Evolutionary conservation across 495 filamentous ascomycete genomes (phyloP).

Genomic region (Achaetomiella virescens): DNA sequence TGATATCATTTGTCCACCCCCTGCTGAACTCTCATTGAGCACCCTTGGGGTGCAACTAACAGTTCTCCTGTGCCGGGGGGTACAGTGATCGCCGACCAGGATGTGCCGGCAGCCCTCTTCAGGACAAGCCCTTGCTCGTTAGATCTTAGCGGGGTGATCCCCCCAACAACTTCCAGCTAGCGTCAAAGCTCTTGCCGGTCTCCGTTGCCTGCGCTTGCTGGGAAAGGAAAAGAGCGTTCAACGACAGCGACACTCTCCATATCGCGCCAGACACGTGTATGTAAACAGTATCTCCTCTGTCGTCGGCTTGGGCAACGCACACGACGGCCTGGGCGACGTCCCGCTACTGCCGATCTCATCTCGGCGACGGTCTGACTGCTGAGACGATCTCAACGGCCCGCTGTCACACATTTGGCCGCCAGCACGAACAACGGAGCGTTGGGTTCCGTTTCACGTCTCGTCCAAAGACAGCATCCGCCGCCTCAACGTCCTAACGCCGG

Average conservation of each 20-base stretch:
- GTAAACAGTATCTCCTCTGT: background rate
- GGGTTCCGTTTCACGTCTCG: too few relatives aligned
- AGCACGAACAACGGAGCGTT: background rate
- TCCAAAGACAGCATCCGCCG: background rate
- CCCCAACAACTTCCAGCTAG: background rate
- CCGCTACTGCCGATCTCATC: conserved; percentile 11
- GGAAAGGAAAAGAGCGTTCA: background rate
- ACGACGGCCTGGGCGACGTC: conserved; percentile 1
- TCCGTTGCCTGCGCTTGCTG: too few relatives aligned
- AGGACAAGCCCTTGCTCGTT: conserved; percentile 17
- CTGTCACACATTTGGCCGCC: conserved; percentile 12
- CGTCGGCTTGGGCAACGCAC: background rate
- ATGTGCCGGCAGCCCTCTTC: conserved; percentile 20
- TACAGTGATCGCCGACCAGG: conserved; percentile 33
- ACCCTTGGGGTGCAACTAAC: conserved; percentile 13
- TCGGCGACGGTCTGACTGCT: conserved; percentile 7
- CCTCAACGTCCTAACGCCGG: background rate
- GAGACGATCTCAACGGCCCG: conserved; percentile 20
- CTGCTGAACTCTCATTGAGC: background rate
- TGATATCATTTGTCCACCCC: background rate
- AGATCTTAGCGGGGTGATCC: conserved; percentile 29
- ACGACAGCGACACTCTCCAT: background rate
- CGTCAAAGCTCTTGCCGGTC: background rate
- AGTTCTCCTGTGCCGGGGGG: background rate
- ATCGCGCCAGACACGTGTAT: background rate